These are phyloP conservation scores for Apophysomyces trapeziformis DNA, from an alignment of 371 early-diverging fungal genomes.

Conservation along the genomic window DNA sequence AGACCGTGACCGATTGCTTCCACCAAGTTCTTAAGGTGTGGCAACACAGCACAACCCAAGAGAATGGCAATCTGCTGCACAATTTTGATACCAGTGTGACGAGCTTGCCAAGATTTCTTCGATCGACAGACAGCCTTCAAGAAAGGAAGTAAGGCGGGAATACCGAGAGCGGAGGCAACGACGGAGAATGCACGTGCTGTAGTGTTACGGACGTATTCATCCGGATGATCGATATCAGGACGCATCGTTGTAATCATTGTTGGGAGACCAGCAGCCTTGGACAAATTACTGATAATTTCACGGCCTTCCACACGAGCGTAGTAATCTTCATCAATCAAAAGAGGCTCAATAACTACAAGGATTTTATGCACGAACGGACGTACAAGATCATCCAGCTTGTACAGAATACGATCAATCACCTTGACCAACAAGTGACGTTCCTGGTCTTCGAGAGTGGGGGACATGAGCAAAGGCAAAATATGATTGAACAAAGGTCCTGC, in stretches of 20 bases:
- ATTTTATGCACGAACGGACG: slow-evolving; percentile 98
- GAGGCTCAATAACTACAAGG: slow-evolving; percentile 96
- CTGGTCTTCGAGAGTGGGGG: slow-evolving; percentile 95
- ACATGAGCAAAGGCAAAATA: slow-evolving; percentile 95
- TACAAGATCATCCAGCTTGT: slow-evolving; percentile 94
- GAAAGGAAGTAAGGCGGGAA: slow-evolving; percentile 94
- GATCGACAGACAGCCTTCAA: slow-evolving; percentile 94
- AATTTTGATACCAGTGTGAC: slow-evolving; percentile 98
- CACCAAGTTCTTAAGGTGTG: slow-evolving; percentile 91
- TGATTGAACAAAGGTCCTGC: slow-evolving; percentile 96
- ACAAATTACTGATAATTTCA: slow-evolving; percentile 96
- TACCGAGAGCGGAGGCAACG: slow-evolving; percentile 96
- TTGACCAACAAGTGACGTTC: slow-evolving; percentile 97
- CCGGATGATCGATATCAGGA: slow-evolving; percentile 96
- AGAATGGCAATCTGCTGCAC: slow-evolving; percentile 96
- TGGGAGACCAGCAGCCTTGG: slow-evolving; percentile 97
- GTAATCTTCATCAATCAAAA: slow-evolving; percentile 97
- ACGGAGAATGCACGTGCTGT: slow-evolving; percentile 98
- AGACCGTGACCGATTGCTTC: slow-evolving; percentile 91
- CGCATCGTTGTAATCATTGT: slow-evolving; percentile 99
- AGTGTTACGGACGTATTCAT: slow-evolving; percentile 98
- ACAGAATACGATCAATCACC: slow-evolving; percentile 95
- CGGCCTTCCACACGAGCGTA: slow-evolving; percentile 97
- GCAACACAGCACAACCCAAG: slow-evolving; percentile 93
- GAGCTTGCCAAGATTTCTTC: slow-evolving; percentile 97